phyloP scores from a whole-genome alignment of 371 early-diverging fungal species.

The Parasitella parasitica region DNA sequence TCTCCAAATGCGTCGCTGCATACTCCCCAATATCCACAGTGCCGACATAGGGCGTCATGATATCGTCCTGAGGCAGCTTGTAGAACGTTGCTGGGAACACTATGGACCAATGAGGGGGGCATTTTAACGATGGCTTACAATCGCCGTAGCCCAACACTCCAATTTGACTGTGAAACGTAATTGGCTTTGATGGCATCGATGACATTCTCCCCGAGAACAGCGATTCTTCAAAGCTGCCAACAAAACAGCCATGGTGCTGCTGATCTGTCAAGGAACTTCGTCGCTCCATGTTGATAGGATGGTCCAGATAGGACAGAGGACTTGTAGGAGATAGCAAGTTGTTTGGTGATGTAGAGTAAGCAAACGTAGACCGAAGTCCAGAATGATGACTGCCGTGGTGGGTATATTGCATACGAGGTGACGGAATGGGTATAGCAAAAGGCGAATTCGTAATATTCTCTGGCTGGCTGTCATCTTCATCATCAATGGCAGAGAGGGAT shows the following conservation, averaged over 20 bases:
- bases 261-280: slow-evolving; percentile 21
- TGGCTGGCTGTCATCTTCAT: background rate
- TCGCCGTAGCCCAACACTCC: slow-evolving; percentile 68
- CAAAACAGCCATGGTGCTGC: slow-evolving; percentile 34
- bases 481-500: slow-evolving; percentile 43
- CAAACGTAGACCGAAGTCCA: slow-evolving; percentile 10
- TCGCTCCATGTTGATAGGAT: background rate
- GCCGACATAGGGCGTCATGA: slow-evolving; percentile 53
- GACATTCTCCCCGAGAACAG: slow-evolving; percentile 84
- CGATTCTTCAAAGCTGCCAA: slow-evolving; percentile 83
- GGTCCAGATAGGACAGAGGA: background rate
- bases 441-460: background rate
- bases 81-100: slow-evolving; percentile 78
- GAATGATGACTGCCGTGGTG: slow-evolving; percentile 17
- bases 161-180: slow-evolving; percentile 73
- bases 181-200: slow-evolving; percentile 73
- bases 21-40: slow-evolving; percentile 38
- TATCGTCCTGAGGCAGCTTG: slow-evolving; percentile 54
- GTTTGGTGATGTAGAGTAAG: slow-evolving; percentile 41
- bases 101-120: slow-evolving; percentile 69
- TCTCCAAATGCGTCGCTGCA: background rate
- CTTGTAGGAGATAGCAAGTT: background rate
- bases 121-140: slow-evolving; percentile 62
- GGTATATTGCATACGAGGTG: slow-evolving; percentile 44
- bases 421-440: slow-evolving; percentile 30